Percentiles rank a stretch among this genome's conserved stretches.
These are phyloP conservation scores for Scedosporium dehoogii DNA, from an alignment of 2,329 filamentous ascomycete genomes.

Conservation along the genomic window DNA sequence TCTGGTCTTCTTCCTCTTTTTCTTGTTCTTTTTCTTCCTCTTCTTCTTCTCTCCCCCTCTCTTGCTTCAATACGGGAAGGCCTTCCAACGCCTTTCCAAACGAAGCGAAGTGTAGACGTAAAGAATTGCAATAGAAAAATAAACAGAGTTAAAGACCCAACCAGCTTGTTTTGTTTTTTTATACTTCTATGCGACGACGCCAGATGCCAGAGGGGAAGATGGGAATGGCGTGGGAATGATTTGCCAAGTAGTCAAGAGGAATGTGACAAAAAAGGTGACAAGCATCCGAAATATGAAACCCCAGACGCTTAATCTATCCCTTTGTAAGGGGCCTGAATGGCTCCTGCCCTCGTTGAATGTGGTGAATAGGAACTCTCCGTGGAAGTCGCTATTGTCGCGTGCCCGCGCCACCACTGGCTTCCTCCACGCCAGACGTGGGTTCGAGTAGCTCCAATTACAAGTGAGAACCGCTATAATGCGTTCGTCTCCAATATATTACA, in stretches of 20 bases:
- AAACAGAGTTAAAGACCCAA: no score
- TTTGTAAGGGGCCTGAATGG: neutral
- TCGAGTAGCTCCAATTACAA: neutral
- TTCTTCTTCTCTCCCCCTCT: neutral
- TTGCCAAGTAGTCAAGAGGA: neutral
- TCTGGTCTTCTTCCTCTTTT: neutral
- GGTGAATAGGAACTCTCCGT: neutral
- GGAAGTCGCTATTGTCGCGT: neutral
- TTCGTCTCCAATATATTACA: neutral
- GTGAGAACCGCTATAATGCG: neutral
- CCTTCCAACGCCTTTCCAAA: no score
- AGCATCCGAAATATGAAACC: neutral
- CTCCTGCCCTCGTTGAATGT: neutral
- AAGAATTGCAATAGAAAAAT: no score
- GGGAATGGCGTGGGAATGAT: neutral
- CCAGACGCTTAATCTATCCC: neutral
- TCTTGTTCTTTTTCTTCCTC: neutral
- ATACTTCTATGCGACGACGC: no score
- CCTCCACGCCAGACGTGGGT: neutral
- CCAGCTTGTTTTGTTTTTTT: no score
- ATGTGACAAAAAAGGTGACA: neutral
- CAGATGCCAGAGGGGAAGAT: no score
- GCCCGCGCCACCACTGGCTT: neutral
- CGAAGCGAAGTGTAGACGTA: no score
- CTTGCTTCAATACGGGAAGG: neutral